These are phyloP conservation scores for Elaeis oleifera DNA, from an alignment of 202 grass and related monocot genomes.

Conservation along the genomic window DNA sequence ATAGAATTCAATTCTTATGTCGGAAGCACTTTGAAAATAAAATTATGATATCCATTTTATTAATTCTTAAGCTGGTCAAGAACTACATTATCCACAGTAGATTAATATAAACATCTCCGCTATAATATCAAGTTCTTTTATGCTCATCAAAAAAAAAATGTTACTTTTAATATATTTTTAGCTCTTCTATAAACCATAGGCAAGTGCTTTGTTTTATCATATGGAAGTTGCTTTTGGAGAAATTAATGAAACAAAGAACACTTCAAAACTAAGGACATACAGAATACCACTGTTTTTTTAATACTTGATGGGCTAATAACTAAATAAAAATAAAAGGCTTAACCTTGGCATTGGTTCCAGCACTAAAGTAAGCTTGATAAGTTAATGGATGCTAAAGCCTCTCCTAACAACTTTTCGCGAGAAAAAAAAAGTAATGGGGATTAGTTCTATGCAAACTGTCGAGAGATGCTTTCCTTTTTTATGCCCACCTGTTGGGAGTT, in stretches of 20 bases:
- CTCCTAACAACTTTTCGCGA: no score
- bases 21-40: no score
- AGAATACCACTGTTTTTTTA: neutral
- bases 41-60: no score
- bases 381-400: constrained; percentile 1
- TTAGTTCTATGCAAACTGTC: neutral
- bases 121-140: no score
- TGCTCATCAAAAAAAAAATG: neutral
- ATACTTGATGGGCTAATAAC: neutral
- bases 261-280: constrained; percentile 14
- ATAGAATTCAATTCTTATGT: no score
- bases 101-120: no score
- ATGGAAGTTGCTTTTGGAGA: constrained; percentile 16
- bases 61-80: no score
- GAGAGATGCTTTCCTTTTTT: neutral
- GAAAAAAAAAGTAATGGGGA: neutral
- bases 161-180: constrained; percentile 7
- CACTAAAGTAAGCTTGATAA: neutral
- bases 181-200: neutral
- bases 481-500: neutral
- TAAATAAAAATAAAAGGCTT: constrained; percentile 3
- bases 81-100: no score
- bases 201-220: constrained; percentile 5
- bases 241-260: constrained; percentile 25
- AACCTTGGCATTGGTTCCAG: neutral